A percentile compares a stretch with the other conserved stretches of the same genome.
These are phyloP conservation scores for Thielaviopsis musarum DNA, from an alignment of 2,329 filamentous ascomycete genomes.

Conservation along the genomic window DNA sequence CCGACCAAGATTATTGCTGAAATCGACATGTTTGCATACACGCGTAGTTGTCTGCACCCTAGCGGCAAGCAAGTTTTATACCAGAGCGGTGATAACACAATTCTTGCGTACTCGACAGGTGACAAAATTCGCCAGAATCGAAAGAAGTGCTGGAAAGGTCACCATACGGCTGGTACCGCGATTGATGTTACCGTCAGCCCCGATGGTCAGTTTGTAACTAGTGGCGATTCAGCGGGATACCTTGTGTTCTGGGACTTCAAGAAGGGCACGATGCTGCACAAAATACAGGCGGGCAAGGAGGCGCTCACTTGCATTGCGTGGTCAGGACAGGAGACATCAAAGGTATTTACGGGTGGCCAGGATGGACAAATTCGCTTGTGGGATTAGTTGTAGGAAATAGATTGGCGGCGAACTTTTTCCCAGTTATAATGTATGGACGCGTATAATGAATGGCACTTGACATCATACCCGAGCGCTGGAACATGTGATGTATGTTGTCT, in stretches of 20 bases:
- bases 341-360: conserved; percentile 77
- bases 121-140: conserved; percentile 96
- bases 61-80: conserved; percentile 88
- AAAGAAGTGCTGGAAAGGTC: conserved; percentile 90
- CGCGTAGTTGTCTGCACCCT: conserved; percentile 67
- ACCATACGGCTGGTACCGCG: conserved; percentile 88
- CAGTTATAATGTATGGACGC: neutral
- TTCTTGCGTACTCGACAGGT: conserved; percentile 83
- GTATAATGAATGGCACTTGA: neutral
- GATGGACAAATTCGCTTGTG: conserved; percentile 84
- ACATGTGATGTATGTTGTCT: neutral
- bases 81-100: conserved; percentile 88
- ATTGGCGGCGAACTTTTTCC: neutral
- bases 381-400: conserved; percentile 40
- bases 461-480: neutral
- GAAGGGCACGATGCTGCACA: conserved; percentile 98
- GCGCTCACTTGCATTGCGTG: conserved; percentile 78
- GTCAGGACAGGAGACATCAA: conserved; percentile 95
- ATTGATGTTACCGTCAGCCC: conserved; percentile 80
- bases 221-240: conserved; percentile 74
- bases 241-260: conserved; percentile 99
- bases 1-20: conserved; percentile 98
- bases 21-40: conserved; percentile 95
- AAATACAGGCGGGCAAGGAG: conserved; percentile 70
- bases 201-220: conserved; percentile 80